These are phyloP conservation scores for Zea mays DNA, from an alignment of 176 grass and related monocot genomes.

Conservation along the genomic window Zm-B73-REFERENCE-NAM-5.0 NC_050103.1:118393501-118394000, in stretches of 20 bases:
- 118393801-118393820: not conserved
- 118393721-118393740: not conserved
- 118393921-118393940: not conserved
- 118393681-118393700: not conserved
- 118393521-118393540: not conserved
- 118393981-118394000: not conserved
- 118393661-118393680: not conserved
- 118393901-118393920: not conserved
- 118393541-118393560: not conserved
- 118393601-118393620: not conserved
- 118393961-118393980: too few relatives aligned
- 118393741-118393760: not conserved
- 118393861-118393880: not conserved
- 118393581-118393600: conserved; percentile 9
- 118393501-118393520: too few relatives aligned
- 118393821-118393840: not conserved
- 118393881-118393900: not conserved
- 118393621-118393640: not conserved
- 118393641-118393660: not conserved
- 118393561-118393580: not conserved
- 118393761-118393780: not conserved
- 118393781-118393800: not conserved
- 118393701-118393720: not conserved
- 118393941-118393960: too few relatives aligned
- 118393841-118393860: not conserved